Base-by-base conservation (phyloP, 2,329 filamentous ascomycete species). In the Pseudogymnoascus sp. region DNA sequence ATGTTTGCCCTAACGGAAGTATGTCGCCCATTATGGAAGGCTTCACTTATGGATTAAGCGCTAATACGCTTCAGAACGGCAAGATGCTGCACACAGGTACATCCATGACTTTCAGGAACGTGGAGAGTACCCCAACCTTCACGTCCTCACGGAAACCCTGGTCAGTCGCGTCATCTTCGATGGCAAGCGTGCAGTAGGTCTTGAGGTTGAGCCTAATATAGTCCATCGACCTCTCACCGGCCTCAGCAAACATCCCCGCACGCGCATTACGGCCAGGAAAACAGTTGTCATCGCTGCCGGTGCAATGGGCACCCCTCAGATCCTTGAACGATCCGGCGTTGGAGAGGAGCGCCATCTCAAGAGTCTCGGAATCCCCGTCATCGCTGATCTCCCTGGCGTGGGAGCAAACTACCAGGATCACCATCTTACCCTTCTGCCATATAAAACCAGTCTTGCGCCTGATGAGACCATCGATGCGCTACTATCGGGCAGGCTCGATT, bases 321-420 rank as follows among this genome's bases (percentile, higher is more conserved):
- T 89, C 1, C 78, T 89, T 0, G 84, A 89, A 70, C 76, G 86
- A 19, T 89, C 86, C 0, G 86, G 86, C 6, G 69, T 89, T 1
- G 85, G 84, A n/a, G 76, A 78, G 50, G 73, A 77, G 0, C 75
- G 79, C 1, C 68, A 85, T 5, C 77, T 88, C 1, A 70, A 77
- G 43, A 74, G 73, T 16, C 77, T 79, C 0, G 78, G 77, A 0
- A 77, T 86, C 2, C 74, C 78, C 1, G 69, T 80, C 2, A 69
- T 80, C 1, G 73, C 78, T 2, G 75, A 82, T 56, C 70, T 84
- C 1, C 78, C 79, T 0, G 81, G 81, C 2, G 83, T 85, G 0
- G 82, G 84, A 2, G 71, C 78, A 24, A 77, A 81, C 59, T 82
- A 84, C 65, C 78, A 84, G 67, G 83, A 85, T 64, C 82, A 86